A percentile compares a stretch with the other conserved stretches of the same genome.
Conservation (phyloP, 1,284 basidiomycete genomes). For the Wolfiporia cocos region DNA sequence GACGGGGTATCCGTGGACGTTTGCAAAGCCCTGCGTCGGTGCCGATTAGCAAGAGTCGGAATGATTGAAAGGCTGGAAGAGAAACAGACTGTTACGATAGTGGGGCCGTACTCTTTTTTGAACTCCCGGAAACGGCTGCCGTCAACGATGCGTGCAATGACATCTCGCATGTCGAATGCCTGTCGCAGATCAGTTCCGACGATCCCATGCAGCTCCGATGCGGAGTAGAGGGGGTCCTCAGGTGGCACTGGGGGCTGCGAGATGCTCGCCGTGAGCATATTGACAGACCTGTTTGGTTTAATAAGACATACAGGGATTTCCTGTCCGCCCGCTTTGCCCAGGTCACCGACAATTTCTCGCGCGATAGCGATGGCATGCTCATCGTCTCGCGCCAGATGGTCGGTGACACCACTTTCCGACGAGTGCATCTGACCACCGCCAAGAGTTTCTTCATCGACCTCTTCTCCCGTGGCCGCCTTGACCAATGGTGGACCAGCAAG, state of each 20-base stretch:
- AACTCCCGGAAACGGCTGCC: slow-evolving; percentile 92
- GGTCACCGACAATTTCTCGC: slow-evolving; percentile 74
- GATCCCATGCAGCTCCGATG: slow-evolving; percentile 83
- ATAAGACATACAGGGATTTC: slow-evolving; percentile 39
- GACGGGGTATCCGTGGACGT: slow-evolving; percentile 84
- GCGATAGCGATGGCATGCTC: slow-evolving; percentile 86
- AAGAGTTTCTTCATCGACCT: slow-evolving; percentile 88
- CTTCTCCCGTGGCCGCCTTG: slow-evolving; percentile 92
- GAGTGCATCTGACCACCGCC: slow-evolving; percentile 95
- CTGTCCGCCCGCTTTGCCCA: slow-evolving; percentile 56
- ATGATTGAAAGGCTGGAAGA: not conserved
- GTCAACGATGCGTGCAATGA: slow-evolving; percentile 89
- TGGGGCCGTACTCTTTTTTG: slow-evolving; percentile 91
- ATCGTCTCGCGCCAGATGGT: slow-evolving; percentile 87
- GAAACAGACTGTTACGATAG: slow-evolving; percentile 77
- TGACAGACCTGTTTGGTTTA: too few relatives aligned
- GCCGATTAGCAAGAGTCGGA: not conserved
- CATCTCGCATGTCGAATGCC: slow-evolving; percentile 89
- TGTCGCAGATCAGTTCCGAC: slow-evolving; percentile 87
- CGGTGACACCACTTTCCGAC: slow-evolving; percentile 88
- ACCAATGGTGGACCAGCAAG: slow-evolving; percentile 95
- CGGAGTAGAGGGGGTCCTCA: slow-evolving; percentile 76
- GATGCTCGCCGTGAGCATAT: too few relatives aligned
- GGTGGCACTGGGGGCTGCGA: slow-evolving; percentile 51
- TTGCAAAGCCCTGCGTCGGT: slow-evolving; percentile 70